These are phyloP conservation scores for Thraustochytrium sp. DNA, from an alignment of 352 stramenopile genomes.

Conservation along the genomic window DNA sequence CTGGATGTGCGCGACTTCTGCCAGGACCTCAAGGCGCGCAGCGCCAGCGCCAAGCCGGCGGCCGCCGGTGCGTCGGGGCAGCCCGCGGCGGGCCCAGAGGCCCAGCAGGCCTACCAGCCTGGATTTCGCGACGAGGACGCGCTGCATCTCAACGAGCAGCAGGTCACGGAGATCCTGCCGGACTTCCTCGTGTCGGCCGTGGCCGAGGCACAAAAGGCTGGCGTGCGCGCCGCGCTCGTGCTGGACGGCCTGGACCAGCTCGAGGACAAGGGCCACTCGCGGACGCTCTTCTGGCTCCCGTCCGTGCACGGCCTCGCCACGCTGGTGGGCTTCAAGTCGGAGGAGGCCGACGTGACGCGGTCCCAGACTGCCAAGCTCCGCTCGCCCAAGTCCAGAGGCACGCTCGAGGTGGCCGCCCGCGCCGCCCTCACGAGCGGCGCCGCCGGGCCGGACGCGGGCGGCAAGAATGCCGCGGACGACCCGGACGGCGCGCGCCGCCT, in stretches of 20 bases:
- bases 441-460: no score
- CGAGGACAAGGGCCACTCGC: constrained; percentile 18
- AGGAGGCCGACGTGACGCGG: neutral
- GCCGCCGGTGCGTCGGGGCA: neutral
- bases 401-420: neutral
- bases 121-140: neutral
- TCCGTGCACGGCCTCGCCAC: neutral
- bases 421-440: neutral
- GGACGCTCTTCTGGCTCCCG: constrained; percentile 21
- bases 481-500: neutral
- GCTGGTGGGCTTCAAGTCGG: neutral
- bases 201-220: neutral
- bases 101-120: no score
- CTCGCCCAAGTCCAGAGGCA: no score
- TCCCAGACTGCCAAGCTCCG: neutral
- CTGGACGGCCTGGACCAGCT: constrained; percentile 36
- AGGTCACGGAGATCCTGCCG: constrained; percentile 14
- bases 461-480: neutral
- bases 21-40: neutral
- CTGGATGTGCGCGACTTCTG: constrained; percentile 7
- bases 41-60: neutral
- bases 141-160: neutral
- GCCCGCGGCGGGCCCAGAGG: neutral
- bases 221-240: neutral
- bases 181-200: constrained; percentile 15